Conservation (phyloP, 345 rosid species). For the Brassica nigra region DNA sequence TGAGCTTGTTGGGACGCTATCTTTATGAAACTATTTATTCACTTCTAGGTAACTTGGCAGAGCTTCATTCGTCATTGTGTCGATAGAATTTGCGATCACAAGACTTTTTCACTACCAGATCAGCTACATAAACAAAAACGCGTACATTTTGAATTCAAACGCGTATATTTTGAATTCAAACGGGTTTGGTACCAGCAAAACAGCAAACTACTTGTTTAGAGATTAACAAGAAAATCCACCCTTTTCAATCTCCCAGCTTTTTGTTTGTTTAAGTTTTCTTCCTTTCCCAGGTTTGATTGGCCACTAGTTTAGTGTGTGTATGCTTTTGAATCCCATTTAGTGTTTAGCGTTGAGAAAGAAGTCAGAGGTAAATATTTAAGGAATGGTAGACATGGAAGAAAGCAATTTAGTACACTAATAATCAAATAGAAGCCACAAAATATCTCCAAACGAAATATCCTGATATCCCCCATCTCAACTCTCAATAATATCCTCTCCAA, state of each 20-base stretch:
- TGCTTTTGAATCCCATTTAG: not conserved
- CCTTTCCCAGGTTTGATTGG: not conserved
- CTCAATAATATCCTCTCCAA: slow-evolving; percentile 35
- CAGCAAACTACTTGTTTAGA: not conserved
- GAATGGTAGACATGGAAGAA: not conserved
- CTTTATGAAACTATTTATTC: too few relatives aligned
- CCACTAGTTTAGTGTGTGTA: not conserved
- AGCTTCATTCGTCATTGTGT: too few relatives aligned
- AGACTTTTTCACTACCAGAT: too few relatives aligned
- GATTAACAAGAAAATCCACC: not conserved
- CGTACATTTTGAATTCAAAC: not conserved
- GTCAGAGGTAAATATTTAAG: not conserved
- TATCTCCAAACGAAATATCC: slow-evolving; percentile 35
- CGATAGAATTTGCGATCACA: too few relatives aligned
- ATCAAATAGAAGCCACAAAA: slow-evolving; percentile 34
- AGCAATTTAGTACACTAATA: slow-evolving; percentile 26
- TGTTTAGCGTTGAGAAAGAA: not conserved
- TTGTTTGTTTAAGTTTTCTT: not conserved
- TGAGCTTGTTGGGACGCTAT: too few relatives aligned
- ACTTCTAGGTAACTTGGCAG: too few relatives aligned
- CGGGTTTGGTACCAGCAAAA: not conserved
- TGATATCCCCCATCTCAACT: slow-evolving; percentile 31
- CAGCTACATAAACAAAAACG: not conserved
- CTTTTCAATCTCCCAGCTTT: not conserved
- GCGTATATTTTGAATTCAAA: not conserved